Base-by-base conservation (phyloP, 1,284 basidiomycete species). In the Exobasidium cylindrosporum region DNA sequence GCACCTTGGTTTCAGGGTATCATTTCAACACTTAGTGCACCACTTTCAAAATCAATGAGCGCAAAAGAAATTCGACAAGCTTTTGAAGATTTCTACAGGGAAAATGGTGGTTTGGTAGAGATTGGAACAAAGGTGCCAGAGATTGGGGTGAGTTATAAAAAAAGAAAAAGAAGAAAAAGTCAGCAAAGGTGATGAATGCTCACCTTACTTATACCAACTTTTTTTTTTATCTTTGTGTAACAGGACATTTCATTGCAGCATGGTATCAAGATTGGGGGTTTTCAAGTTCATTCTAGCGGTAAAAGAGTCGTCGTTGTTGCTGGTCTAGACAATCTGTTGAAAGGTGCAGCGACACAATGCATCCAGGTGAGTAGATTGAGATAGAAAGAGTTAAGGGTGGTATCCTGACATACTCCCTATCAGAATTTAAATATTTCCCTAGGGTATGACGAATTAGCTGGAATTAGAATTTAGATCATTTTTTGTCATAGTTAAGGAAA, bases 1-100 rank as follows among this genome's bases (percentile, higher is more conserved):
- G 88, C 88, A 0, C 89, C 93, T 4, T 98, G 94, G 92, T 98
- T 97, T 83, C 91, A 91, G 69, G 95, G 96, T 4, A 99, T 99
- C 81, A 82, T 97, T 67, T 89, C 89, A 47, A 90, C 91, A 43
- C 84, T 89, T 49, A 91, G 88, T 44, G 87, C 92, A 64, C 92
- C 93, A 2, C 83, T 97, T 32, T 86, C 83, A 47, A 82, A 85
- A 62, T 77, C 80, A 31, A 87, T 82, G 83, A 84, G 70, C 21
- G 93, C 93, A 57, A 83, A 83, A 58, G 89, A 96, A 54, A 84
- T 98, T 14, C 83, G 84, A 56, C 82, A 83, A 62, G 81, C 95
- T 67, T 99, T 90, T 76, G 86, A 90, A 78, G 85, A 88, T 68
- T 87, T 85, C 81, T 97, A 97, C 80, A 81, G 72, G 6, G 84